phyloP scores from a whole-genome alignment of 495 filamentous ascomycete species.

The Aspergillus nidulans region DNA sequence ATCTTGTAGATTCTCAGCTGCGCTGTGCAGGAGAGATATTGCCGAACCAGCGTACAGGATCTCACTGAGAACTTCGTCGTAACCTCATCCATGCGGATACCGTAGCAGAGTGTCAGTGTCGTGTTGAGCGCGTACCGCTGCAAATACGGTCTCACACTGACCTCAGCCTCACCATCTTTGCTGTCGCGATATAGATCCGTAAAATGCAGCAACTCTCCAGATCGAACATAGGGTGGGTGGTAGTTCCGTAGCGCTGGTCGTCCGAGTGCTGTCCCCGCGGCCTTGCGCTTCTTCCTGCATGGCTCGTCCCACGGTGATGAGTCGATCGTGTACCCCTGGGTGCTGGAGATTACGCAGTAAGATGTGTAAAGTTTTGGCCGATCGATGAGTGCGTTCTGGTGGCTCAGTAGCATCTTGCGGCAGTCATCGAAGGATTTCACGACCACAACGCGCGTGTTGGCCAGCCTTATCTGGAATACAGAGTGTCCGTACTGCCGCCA shows the following conservation, averaged over 20 bases:
- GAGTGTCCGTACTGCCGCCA: slow-evolving; percentile 48
- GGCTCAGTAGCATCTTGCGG: slow-evolving; percentile 40
- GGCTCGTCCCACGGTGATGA: slow-evolving; percentile 49
- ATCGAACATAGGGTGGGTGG: slow-evolving; percentile 47
- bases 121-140: slow-evolving; percentile 50
- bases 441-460: slow-evolving; percentile 48
- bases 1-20: slow-evolving; percentile 49
- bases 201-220: slow-evolving; percentile 47
- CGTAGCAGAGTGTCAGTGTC: slow-evolving; percentile 49
- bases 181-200: slow-evolving; percentile 43
- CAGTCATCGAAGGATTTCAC: slow-evolving; percentile 47
- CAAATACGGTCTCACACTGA: slow-evolving; percentile 41
- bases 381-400: slow-evolving; percentile 46
- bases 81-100: slow-evolving; percentile 51
- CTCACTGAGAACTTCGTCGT: slow-evolving; percentile 45
- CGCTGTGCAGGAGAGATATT: slow-evolving; percentile 44
- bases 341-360: slow-evolving; percentile 44
- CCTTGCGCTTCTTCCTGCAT: slow-evolving; percentile 49
- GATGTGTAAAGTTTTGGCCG: slow-evolving; percentile 47
- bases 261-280: slow-evolving; percentile 42
- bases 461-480: slow-evolving; percentile 52
- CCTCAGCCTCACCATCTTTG: slow-evolving; percentile 29
- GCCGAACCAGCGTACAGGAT: slow-evolving; percentile 48
- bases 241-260: slow-evolving; percentile 44
- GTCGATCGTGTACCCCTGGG: slow-evolving; percentile 44